Percentiles rank a stretch among this genome's conserved stretches.
phyloP scores from a whole-genome alignment of 208 protist genomes.

The Wallacemonas collosoma region DNA sequence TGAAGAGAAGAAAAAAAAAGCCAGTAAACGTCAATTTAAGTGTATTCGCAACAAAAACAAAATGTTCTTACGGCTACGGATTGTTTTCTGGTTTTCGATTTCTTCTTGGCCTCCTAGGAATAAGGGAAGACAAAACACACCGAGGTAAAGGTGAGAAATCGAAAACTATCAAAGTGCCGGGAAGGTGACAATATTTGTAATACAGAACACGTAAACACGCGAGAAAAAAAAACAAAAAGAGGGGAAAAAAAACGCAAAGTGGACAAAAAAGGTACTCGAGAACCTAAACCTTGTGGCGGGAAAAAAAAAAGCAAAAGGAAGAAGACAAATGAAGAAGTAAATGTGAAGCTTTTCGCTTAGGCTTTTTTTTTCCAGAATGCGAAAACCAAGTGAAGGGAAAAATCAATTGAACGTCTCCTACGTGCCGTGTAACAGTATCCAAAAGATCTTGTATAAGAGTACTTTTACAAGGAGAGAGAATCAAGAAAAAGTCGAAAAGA shows the following conservation, averaged over 20 bases:
- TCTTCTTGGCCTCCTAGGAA: too few species aligned
- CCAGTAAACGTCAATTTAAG: too few species aligned
- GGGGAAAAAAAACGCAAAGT: slow-evolving; percentile 9
- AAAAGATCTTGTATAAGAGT: slow-evolving; percentile 1
- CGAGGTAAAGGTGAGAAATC: too few species aligned
- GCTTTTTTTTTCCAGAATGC: neutral
- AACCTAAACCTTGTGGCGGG: neutral
- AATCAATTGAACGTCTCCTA: too few species aligned
- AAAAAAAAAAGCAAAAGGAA: slow-evolving; percentile 5
- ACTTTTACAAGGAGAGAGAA: neutral
- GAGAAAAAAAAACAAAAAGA: slow-evolving; percentile 13
- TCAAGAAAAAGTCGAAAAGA: neutral
- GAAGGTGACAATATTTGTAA: slow-evolving; percentile 4
- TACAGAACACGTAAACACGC: slow-evolving; percentile 13
- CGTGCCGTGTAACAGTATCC: too few species aligned
- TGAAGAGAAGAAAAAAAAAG: too few species aligned
- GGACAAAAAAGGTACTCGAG: slow-evolving; percentile 16
- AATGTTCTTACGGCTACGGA: too few species aligned
- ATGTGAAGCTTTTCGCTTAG: neutral
- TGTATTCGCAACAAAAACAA: too few species aligned
- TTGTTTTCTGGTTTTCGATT: too few species aligned
- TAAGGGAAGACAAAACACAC: too few species aligned
- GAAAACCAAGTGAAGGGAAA: too few species aligned
- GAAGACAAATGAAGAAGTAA: neutral
- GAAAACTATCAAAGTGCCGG: too few species aligned